Evolutionary conservation across 306 rosid species (phyloP).

Genomic region (Rosa multiflora): DNA sequence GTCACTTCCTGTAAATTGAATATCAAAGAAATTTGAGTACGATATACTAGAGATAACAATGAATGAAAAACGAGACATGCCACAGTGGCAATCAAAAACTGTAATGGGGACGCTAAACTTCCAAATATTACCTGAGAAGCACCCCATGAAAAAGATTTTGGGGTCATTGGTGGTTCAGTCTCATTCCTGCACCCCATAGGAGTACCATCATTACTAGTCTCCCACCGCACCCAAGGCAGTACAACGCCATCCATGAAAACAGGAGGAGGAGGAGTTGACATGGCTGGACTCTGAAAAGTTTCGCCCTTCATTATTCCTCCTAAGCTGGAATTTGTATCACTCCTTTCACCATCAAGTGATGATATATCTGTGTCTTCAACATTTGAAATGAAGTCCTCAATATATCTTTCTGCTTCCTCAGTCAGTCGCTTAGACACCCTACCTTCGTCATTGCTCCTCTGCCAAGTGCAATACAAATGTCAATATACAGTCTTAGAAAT

Average conservation of each 20-base stretch:
- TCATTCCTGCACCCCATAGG: constrained; percentile 44
- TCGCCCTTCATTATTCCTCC: constrained; percentile 67
- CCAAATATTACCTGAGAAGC: constrained; percentile 40
- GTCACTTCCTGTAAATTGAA: constrained; percentile 39
- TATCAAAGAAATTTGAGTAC: constrained; percentile 2
- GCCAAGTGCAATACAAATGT: constrained; percentile 20
- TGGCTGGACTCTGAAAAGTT: constrained; percentile 41
- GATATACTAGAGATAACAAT: background rate
- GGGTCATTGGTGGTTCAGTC: constrained; percentile 39
- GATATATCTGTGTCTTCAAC: constrained; percentile 96
- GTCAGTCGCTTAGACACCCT: constrained; percentile 71
- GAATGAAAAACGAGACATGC: background rate
- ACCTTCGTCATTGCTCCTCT: constrained; percentile 80
- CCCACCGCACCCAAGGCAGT: constrained; percentile 97
- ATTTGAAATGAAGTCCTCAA: constrained; percentile 94
- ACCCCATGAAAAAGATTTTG: constrained; percentile 37
- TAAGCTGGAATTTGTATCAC: constrained; percentile 86
- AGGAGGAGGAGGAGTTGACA: constrained; percentile 49
- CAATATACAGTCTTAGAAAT: background rate
- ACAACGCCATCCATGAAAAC: constrained; percentile 71
- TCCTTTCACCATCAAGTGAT: constrained; percentile 92
- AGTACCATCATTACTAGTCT: constrained; percentile 63
- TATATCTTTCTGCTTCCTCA: constrained; percentile 86
- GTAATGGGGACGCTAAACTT: background rate
- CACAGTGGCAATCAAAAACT: background rate